Percentiles rank a stretch among this genome's conserved stretches.
phyloP scores from a whole-genome alignment of 2,329 filamentous ascomycete species.

The Teratosphaeria zuluensis region DNA sequence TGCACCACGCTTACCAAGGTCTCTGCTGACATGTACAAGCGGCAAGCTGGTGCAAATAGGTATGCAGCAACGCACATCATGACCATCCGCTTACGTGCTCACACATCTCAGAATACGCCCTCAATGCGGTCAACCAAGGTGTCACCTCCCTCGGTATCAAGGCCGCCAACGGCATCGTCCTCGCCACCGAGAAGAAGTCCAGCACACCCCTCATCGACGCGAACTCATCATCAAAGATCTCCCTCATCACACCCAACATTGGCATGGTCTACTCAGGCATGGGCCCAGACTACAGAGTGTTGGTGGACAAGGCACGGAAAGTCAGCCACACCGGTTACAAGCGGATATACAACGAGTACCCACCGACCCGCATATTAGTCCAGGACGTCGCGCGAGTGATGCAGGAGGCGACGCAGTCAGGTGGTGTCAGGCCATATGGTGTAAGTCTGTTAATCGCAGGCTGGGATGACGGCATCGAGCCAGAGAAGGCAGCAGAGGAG shows the following conservation, averaged over 20 bases:
- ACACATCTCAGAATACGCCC: constrained; percentile 70
- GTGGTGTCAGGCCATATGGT: constrained; percentile 92
- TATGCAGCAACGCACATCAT: constrained; percentile 29
- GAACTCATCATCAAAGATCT: constrained; percentile 91
- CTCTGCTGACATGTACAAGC: constrained; percentile 47
- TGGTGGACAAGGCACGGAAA: constrained; percentile 96
- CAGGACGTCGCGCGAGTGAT: constrained; percentile 96
- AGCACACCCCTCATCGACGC: constrained; percentile 95
- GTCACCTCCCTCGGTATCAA: constrained; percentile 98
- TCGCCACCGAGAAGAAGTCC: constrained; percentile 98
- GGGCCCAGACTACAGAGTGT: constrained; percentile 95
- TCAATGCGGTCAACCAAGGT: constrained; percentile 98
- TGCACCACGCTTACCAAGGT: not conserved
- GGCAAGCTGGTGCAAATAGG: constrained; percentile 99
- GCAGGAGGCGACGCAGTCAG: constrained; percentile 97
- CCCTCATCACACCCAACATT: constrained; percentile 96
- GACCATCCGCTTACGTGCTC: not conserved
- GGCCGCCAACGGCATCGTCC: constrained; percentile 97
- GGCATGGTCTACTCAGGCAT: constrained; percentile 99
- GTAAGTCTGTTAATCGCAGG: constrained; percentile 92
- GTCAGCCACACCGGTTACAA: constrained; percentile 98
- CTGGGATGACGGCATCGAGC: constrained; percentile 94
- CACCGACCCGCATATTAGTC: constrained; percentile 97
- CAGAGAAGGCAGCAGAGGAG: constrained; percentile 63
- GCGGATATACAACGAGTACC: constrained; percentile 99